phyloP scores from a whole-genome alignment of 192 early-diverging fungal genomes.

The Umbelopsis sp. region DNA sequence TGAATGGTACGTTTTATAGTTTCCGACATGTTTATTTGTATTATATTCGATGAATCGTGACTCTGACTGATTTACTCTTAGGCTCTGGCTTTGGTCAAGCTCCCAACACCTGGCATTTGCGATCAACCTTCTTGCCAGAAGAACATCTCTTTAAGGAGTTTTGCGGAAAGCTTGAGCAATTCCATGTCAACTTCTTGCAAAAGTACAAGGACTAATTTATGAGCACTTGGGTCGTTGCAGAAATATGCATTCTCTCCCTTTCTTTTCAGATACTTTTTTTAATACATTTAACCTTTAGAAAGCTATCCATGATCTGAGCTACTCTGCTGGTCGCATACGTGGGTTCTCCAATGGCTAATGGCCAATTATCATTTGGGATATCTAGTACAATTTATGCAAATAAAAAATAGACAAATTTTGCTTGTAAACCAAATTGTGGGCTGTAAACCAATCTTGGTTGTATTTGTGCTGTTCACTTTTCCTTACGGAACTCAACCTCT shows the following conservation, averaged over 20 bases:
- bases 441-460: too few species aligned
- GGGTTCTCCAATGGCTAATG: too few species aligned
- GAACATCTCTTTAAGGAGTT: slow-evolving; percentile 93
- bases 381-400: too few species aligned
- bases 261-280: too few species aligned
- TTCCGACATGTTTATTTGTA: not conserved
- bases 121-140: slow-evolving; percentile 94
- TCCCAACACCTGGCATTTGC: slow-evolving; percentile 91
- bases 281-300: too few species aligned
- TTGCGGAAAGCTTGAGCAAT: slow-evolving; percentile 71
- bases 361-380: too few species aligned
- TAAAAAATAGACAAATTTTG: too few species aligned
- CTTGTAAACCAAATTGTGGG: too few species aligned
- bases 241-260: too few species aligned
- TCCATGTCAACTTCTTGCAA: slow-evolving; percentile 83
- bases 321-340: too few species aligned
- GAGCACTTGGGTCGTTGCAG: not conserved
- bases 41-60: not conserved
- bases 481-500: slow-evolving; percentile 59
- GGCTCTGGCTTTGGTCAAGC: slow-evolving; percentile 87
- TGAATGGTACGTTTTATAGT: slow-evolving; percentile 62
- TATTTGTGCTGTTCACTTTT: slow-evolving; percentile 46
- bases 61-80: not conserved
- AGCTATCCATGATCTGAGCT: too few species aligned
- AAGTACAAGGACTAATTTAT: slow-evolving; percentile 62